Conservation (phyloP, 345 rosid species). For the Kandelia obovata region DNA sequence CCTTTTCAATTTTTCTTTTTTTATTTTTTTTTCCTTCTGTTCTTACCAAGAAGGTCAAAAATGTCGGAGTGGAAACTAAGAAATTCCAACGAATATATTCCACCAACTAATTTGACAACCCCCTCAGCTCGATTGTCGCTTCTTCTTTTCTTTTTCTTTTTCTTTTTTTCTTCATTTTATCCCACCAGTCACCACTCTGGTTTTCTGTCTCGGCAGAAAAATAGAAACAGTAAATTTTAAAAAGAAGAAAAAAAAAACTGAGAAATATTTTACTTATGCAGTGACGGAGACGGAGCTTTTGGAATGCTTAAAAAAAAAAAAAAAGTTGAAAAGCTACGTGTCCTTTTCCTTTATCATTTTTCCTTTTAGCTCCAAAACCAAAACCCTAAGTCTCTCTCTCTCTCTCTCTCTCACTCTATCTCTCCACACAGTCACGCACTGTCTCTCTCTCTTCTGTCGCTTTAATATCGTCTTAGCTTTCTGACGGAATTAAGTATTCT, state of each 20-base stretch:
- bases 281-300: constrained; percentile 18
- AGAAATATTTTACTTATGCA: not conserved
- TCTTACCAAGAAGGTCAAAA: too few relatives aligned
- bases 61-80: too few relatives aligned
- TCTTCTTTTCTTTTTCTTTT: too few relatives aligned
- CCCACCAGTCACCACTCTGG: too few relatives aligned
- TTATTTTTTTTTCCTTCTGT: not conserved
- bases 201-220: too few relatives aligned
- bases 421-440: not conserved
- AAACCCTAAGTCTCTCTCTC: constrained; percentile 50
- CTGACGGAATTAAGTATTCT: not conserved
- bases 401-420: not conserved
- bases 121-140: too few relatives aligned
- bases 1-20: not conserved
- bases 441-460: not conserved
- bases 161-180: too few relatives aligned
- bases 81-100: too few relatives aligned
- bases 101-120: too few relatives aligned
- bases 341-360: constrained; percentile 24
- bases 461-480: not conserved
- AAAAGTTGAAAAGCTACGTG: constrained; percentile 28
- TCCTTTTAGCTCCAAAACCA: not conserved
- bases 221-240: too few relatives aligned
- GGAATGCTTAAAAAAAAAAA: not conserved
- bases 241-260: too few relatives aligned